Conservation (phyloP, 345 rosid genomes). For the Corchorus capsularis region DNA sequence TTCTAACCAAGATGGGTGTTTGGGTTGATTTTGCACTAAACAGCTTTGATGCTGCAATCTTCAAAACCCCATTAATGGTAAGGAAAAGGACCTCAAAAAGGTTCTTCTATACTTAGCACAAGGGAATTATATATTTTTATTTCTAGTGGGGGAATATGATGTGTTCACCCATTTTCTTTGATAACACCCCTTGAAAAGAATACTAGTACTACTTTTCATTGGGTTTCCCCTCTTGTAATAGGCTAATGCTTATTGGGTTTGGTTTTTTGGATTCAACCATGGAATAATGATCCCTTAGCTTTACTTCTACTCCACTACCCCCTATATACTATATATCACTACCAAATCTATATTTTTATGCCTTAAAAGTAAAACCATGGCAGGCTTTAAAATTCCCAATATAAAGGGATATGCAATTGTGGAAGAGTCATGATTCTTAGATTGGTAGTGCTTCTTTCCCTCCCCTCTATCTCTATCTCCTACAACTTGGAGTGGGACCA, state of each 20-base stretch:
- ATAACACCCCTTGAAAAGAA: conserved; percentile 19
- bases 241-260: conserved; percentile 18
- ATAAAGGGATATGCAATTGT: conserved; percentile 18
- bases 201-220: conserved; percentile 10
- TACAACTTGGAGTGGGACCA: conserved; percentile 31
- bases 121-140: conserved; percentile 9
- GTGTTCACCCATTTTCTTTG: conserved; percentile 33
- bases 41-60: conserved; percentile 30
- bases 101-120: conserved; percentile 20
- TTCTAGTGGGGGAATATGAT: conserved; percentile 27
- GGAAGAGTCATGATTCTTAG: conserved; percentile 20
- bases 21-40: conserved; percentile 22
- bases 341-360: conserved; percentile 26
- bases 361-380: conserved; percentile 19
- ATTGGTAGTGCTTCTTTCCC: conserved; percentile 1
- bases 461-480: background rate
- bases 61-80: conserved; percentile 25
- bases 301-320: conserved; percentile 35
- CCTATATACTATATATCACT: background rate
- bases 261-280: conserved; percentile 18
- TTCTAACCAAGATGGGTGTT: conserved; percentile 24
- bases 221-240: background rate
- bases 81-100: background rate
- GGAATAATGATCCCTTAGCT: conserved; percentile 27
- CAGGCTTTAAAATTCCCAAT: conserved; percentile 17